phyloP scores from a whole-genome alignment of 805 yeast genomes.

The Barnettozyma populi region DNA sequence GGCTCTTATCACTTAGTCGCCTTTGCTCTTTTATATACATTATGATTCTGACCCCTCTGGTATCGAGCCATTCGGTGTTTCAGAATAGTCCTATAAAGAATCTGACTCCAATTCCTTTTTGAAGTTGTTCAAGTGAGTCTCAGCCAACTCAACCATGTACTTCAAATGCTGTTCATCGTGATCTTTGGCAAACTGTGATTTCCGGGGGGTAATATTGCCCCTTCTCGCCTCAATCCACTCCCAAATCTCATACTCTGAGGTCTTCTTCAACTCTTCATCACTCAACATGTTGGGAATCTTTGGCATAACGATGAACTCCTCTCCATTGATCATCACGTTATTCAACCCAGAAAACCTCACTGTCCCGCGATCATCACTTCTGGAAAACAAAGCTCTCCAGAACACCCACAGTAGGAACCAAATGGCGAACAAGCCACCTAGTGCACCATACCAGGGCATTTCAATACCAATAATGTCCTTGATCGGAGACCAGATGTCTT shows the following conservation, averaged over 20 bases:
- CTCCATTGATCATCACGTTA: slow-evolving; percentile 21
- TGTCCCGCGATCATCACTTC: neutral
- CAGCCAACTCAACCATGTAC: slow-evolving; percentile 22
- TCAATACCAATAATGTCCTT: neutral
- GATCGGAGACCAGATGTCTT: neutral
- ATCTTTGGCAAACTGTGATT: slow-evolving; percentile 4
- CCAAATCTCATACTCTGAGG: slow-evolving; percentile 25
- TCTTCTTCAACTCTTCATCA: slow-evolving; percentile 1
- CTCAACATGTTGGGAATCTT: slow-evolving; percentile 9
- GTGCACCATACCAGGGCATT: neutral
- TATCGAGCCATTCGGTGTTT: neutral
- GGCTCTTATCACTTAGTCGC: neutral
- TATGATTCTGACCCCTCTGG: neutral
- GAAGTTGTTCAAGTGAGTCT: slow-evolving; percentile 14
- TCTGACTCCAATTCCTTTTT: slow-evolving; percentile 3
- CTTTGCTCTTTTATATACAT: neutral
- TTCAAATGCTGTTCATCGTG: slow-evolving; percentile 21
- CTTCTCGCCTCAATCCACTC: slow-evolving; percentile 24
- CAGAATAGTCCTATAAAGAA: neutral
- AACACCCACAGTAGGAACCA: neutral
- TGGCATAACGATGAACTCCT: slow-evolving; percentile 21
- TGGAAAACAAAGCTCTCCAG: neutral
- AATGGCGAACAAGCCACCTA: neutral
- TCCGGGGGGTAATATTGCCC: neutral
- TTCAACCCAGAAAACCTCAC: slow-evolving; percentile 4